Evolutionary conservation across 305 asterid species (phyloP).

Genomic region (Solanum hybrid): DNA sequence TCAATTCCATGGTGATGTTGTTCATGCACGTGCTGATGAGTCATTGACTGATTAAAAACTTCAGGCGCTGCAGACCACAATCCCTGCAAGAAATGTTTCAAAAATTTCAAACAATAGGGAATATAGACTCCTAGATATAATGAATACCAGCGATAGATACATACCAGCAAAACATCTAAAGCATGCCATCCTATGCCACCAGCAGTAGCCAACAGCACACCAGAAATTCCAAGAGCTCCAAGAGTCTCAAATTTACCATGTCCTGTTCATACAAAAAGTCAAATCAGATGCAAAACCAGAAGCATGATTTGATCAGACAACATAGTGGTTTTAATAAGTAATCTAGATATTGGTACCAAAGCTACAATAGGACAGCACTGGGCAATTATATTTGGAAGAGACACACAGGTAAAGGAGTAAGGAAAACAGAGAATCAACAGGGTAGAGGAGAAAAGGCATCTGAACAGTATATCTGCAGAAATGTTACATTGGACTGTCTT

Average conservation of each 20-base stretch:
- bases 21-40: slow-evolving; percentile 37
- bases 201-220: slow-evolving; percentile 77
- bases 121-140: neutral
- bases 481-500: neutral
- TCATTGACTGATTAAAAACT: slow-evolving; percentile 40
- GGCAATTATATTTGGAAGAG: neutral
- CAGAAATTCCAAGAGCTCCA: slow-evolving; percentile 93
- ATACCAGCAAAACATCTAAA: slow-evolving; percentile 61
- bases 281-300: slow-evolving; percentile 11
- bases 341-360: neutral
- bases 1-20: slow-evolving; percentile 75
- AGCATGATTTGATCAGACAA: slow-evolving; percentile 1
- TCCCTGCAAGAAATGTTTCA: slow-evolving; percentile 38
- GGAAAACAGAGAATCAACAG: neutral
- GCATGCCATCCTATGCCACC: slow-evolving; percentile 99
- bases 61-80: slow-evolving; percentile 58
- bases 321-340: neutral
- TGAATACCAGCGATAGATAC: neutral
- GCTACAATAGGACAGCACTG: neutral
- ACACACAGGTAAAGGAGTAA: neutral
- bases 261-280: slow-evolving; percentile 37
- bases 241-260: slow-evolving; percentile 97
- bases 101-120: neutral
- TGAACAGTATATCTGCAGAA: neutral
- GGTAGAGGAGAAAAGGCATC: neutral